Evolutionary conservation across 2,329 filamentous ascomycete genomes (phyloP).

Genomic region (Thielaviopsis musarum): DNA sequence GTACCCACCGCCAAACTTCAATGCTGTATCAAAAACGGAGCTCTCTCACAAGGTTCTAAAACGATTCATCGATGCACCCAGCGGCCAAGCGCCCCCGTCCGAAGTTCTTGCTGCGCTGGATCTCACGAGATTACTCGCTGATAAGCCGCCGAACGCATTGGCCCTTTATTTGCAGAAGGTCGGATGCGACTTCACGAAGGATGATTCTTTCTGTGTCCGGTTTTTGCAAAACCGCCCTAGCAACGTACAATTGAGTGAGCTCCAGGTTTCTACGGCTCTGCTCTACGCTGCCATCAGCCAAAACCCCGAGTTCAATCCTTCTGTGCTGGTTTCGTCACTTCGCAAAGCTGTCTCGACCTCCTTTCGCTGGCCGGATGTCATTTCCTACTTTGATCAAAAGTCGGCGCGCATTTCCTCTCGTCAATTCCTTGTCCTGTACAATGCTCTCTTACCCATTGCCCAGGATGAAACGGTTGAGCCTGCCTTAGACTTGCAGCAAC

Average conservation of each 20-base stretch:
- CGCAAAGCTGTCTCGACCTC: conserved; percentile 42
- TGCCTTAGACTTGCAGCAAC: conserved; percentile 61
- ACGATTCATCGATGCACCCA: conserved; percentile 44
- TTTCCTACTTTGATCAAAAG: conserved; percentile 66
- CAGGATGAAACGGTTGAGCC: conserved; percentile 33
- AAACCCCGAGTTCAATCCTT: conserved; percentile 34
- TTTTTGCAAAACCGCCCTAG: conserved; percentile 36
- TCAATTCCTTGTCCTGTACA: conserved; percentile 71
- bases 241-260: conserved; percentile 52
- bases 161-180: conserved; percentile 55
- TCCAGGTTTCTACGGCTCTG: conserved; percentile 67
- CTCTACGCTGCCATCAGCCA: conserved; percentile 47
- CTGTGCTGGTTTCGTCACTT: conserved; percentile 43
- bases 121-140: conserved; percentile 47
- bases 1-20: conserved; percentile 74
- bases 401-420: conserved; percentile 56
- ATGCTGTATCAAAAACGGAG: conserved; percentile 55
- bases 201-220: conserved; percentile 46
- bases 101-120: conserved; percentile 56
- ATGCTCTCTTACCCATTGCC: conserved; percentile 59
- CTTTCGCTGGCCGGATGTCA: conserved; percentile 55
- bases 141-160: conserved; percentile 38
- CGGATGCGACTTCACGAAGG: conserved; percentile 59
- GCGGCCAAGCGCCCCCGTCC: conserved; percentile 36
- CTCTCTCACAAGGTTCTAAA: conserved; percentile 48